Evolutionary conservation across 495 filamentous ascomycete species (phyloP), one percentile per base, ranked within the genome.

Genomic region (Podospora sp.): DNA sequence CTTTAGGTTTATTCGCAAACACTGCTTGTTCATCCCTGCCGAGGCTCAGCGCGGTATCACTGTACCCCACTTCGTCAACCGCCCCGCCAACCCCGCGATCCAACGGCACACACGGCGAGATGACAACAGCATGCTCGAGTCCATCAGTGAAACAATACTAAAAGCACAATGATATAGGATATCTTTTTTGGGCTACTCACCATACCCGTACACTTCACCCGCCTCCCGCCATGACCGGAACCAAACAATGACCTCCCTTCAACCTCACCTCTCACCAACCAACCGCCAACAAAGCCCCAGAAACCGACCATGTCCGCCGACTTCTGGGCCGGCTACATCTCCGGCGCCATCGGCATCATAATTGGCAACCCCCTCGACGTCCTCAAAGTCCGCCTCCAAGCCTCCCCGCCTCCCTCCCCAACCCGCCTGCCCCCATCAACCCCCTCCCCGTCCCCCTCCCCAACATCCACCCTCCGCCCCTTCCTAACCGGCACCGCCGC

Each of bases 281-380:
- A 59, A 59, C 20, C 25, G 36, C n/a, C n/a, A 16, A 25, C 33
- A 8, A 35, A 18, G 33, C 24, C 3, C 60, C 27, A 7, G 16
- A 0, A 6, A n/a, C 53, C 27, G 4, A 70, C 53, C 67, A 94
- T 94, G 90, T 90, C 90, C 35, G 85, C 90, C 64, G 92, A 94
- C 78, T 96, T 95, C 79, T 94, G 89, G 90, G 90, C 85, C 24
- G 91, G 93, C 70, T 97, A 96, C 78, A 79, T 94, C 69, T 92
- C 89, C 71, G 93, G 93, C 20, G 92, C 89, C 60, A 82, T 87
- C 6, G 90, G 91, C 52, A 96, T 97, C 69, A 79, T 95, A 40
- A 89, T 97, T 63, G 93, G 93, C 66, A 96, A 95, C 68, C 93
- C 93, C 2, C 81, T 97, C 0, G 93, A 97, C 72, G 81, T 96